Base-by-base conservation (phyloP, 2,329 filamentous ascomycete species). In the Ophiocordyceps robertsii region DNA sequence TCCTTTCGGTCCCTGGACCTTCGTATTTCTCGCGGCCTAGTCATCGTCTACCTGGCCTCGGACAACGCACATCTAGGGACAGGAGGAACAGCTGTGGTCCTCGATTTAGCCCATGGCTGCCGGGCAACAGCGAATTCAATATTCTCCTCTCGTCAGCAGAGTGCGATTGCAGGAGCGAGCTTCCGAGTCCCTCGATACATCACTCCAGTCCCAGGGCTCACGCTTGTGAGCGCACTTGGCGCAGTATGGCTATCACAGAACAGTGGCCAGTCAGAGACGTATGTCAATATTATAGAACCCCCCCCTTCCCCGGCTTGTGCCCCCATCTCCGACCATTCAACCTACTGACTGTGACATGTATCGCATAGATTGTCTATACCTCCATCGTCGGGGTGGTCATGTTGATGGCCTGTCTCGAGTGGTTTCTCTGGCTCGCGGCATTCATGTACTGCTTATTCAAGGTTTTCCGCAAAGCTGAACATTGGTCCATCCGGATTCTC, bases 361-460 rank as follows among this genome's bases (percentile, higher is more conserved):
- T 13, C 14, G 32, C 33, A 12, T n/a, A 96, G 86, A 88, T 95
- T 52, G 69, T 90, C 44, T 95, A 93, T 59, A 82, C 89, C 9
- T 68, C 80, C 43, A 82, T 95, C 50, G 74, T 95, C 31, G 85
- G 85, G 16, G 62, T 82, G 7, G 69, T 95, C 40, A 87, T 95
- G 80, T 54, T 92, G 21, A 84, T 84, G 45, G 90, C 90, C 2
- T 70, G 88, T 29, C 69, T 96, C 9, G 90, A 96, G 65, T 96
- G 92, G 88, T 80, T 95, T 46, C 74, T 96, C 13, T 95, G 89
- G 87, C 72, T 96, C 35, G 79, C 83, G n/a, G 88, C 90, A 4
- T 96, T 96, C 57, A 58, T 92, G 48, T 96, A 95, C 63, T 96
- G 90, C 58, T 68, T 95, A 2, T 67, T 79, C 56, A 95, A 95